Conservation (phyloP, 148 eudicot species). For the Cornus florida region DNA sequence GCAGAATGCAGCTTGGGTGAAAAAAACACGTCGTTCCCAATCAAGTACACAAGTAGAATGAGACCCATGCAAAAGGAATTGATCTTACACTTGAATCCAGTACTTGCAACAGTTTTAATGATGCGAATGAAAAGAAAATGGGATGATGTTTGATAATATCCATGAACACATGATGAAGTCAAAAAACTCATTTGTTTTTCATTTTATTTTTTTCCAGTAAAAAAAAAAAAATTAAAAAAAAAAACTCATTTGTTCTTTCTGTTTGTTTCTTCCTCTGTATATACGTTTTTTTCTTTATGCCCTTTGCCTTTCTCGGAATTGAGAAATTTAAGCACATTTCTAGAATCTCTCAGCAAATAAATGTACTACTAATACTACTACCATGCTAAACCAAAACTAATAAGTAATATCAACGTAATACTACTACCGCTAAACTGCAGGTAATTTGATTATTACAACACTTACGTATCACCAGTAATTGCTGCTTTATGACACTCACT, state of each 20-base stretch:
- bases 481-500: conserved; percentile 98
- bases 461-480: conserved; percentile 99
- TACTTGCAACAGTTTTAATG: not conserved
- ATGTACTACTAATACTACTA: not conserved
- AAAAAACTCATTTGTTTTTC: not conserved
- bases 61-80: not conserved
- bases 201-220: no score
- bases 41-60: not conserved
- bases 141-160: not conserved
- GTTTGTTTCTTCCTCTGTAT: not conserved
- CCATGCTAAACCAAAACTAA: not conserved
- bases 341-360: not conserved
- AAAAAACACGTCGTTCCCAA: not conserved
- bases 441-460: conserved; percentile 3
- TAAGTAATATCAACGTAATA: not conserved
- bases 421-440: not conserved
- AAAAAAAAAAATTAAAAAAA: no score
- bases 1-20: not conserved
- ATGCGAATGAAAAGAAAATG: not conserved
- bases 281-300: not conserved
- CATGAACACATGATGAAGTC: not conserved
- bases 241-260: not conserved
- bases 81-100: not conserved
- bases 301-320: not conserved
- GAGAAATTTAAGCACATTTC: not conserved